A percentile compares a stretch with the other conserved stretches of the same genome.
These are phyloP conservation scores for Phytophthora cryptogea DNA, from an alignment of 352 stramenopile genomes.

Conservation along the genomic window DNA sequence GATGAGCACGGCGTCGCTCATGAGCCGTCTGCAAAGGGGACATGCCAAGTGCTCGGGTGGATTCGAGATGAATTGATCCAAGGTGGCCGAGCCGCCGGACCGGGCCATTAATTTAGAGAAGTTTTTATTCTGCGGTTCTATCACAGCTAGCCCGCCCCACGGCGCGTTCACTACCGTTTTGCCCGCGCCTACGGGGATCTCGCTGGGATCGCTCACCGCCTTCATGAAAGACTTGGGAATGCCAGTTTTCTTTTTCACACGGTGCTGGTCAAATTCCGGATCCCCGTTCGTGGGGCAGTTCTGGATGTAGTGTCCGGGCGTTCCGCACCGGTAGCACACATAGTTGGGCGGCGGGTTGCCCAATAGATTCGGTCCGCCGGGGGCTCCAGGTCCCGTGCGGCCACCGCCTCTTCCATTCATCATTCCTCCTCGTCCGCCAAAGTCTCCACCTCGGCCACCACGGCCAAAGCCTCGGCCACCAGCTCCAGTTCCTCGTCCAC, in stretches of 20 bases:
- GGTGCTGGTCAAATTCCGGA: slow-evolving; percentile 87
- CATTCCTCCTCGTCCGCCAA: slow-evolving; percentile 47
- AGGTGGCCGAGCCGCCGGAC: slow-evolving; percentile 85
- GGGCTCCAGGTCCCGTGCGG: slow-evolving; percentile 29
- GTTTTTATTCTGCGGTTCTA: slow-evolving; percentile 91
- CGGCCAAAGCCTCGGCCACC: slow-evolving; percentile 52
- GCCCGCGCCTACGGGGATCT: slow-evolving; percentile 79
- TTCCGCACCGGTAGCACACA: slow-evolving; percentile 86
- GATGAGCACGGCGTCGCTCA: slow-evolving; percentile 88
- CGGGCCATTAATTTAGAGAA: slow-evolving; percentile 92
- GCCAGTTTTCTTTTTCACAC: slow-evolving; percentile 87
- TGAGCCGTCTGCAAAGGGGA: slow-evolving; percentile 87
- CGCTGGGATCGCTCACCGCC: slow-evolving; percentile 81
- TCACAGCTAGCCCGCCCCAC: slow-evolving; percentile 86
- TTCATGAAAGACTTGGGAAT: slow-evolving; percentile 92
- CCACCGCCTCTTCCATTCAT: slow-evolving; percentile 54
- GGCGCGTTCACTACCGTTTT: slow-evolving; percentile 89
- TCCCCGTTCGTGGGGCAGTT: slow-evolving; percentile 90
- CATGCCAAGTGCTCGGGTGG: slow-evolving; percentile 89
- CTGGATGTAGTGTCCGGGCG: slow-evolving; percentile 87
- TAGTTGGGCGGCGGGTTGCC: slow-evolving; percentile 83
- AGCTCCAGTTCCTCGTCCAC: slow-evolving; percentile 42
- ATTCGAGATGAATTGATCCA: slow-evolving; percentile 91
- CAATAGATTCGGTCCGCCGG: slow-evolving; percentile 22
- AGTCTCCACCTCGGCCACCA: slow-evolving; percentile 43